Conservation (phyloP, 164 flowering plant genomes). For the Macadamia tetraphylla region DNA sequence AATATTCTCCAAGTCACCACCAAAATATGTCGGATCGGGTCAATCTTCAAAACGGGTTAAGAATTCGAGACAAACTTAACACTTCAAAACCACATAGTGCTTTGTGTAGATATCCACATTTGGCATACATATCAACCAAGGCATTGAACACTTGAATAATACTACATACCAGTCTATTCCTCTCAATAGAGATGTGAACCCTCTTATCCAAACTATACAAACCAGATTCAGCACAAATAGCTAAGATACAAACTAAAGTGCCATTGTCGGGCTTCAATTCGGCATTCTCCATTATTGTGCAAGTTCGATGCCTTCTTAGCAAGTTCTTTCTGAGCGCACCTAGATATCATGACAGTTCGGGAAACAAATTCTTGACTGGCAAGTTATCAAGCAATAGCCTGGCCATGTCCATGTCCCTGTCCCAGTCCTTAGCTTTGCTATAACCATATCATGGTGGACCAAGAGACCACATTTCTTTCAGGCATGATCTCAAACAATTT, state of each 20-base stretch:
- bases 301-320: slow-evolving; percentile 48
- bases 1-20: too few species aligned
- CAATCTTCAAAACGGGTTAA: too few species aligned
- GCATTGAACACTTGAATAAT: slow-evolving; percentile 50
- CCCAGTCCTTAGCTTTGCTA: slow-evolving; percentile 36
- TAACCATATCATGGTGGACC: slow-evolving; percentile 85
- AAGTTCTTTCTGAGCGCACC: slow-evolving; percentile 70
- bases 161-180: slow-evolving; percentile 29
- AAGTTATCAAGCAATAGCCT: slow-evolving; percentile 62
- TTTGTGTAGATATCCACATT: slow-evolving; percentile 57
- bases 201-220: slow-evolving; percentile 56
- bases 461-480: slow-evolving; percentile 67
- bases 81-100: slow-evolving; percentile 44
- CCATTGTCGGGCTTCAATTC: slow-evolving; percentile 49
- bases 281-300: slow-evolving; percentile 48
- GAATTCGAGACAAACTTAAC: too few species aligned
- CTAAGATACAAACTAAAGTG: slow-evolving; percentile 50
- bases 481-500: slow-evolving; percentile 70
- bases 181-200: slow-evolving; percentile 46
- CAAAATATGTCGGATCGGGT: too few species aligned
- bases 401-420: slow-evolving; percentile 83
- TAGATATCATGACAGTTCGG: slow-evolving; percentile 77
- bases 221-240: slow-evolving; percentile 81
- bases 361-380: slow-evolving; percentile 66
- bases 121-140: slow-evolving; percentile 80